These are phyloP conservation scores for Ascochyta clinopodiicola DNA, from an alignment of 2,329 filamentous ascomycete genomes.

Conservation along the genomic window DNA sequence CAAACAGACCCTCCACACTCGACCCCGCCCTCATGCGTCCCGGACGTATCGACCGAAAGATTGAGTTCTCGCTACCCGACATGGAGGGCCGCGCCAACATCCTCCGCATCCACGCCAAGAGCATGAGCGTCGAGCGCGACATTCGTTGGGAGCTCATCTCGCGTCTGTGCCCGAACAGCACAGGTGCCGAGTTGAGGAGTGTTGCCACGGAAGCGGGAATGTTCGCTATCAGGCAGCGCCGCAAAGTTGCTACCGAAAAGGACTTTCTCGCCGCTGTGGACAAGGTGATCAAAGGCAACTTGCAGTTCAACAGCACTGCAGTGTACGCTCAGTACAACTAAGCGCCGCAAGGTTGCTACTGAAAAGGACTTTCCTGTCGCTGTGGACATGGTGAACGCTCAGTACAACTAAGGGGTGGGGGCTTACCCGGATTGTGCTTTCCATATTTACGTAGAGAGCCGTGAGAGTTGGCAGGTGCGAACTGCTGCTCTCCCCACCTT, in stretches of 20 bases:
- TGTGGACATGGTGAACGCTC: conserved; percentile 74
- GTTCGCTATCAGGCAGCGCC: conserved; percentile 85
- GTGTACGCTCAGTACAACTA: conserved; percentile 99
- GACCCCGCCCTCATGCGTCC: conserved; percentile 98
- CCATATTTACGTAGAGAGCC: no score
- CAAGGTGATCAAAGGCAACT: conserved; percentile 98
- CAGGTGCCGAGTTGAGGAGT: conserved; percentile 92
- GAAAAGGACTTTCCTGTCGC: no score
- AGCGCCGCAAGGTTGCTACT: conserved; percentile 12
- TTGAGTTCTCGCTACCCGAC: conserved; percentile 96
- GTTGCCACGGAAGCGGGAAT: conserved; percentile 98
- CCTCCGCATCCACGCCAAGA: conserved; percentile 97
- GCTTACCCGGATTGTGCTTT: neutral
- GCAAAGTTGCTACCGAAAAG: conserved; percentile 99
- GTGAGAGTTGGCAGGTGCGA: no score
- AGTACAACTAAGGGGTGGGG: conserved; percentile 80
- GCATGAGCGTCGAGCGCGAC: conserved; percentile 98
- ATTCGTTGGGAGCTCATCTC: conserved; percentile 99
- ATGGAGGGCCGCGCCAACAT: conserved; percentile 98
- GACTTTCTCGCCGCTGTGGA: conserved; percentile 97
- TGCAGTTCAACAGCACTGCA: conserved; percentile 99
- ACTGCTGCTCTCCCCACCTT: no score
- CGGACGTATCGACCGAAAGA: conserved; percentile 97
- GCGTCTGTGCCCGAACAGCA: conserved; percentile 94
- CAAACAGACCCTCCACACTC: conserved; percentile 92